Conservation (phyloP, 495 filamentous ascomycete species). For the Massariosphaeria phaeospora region DNA sequence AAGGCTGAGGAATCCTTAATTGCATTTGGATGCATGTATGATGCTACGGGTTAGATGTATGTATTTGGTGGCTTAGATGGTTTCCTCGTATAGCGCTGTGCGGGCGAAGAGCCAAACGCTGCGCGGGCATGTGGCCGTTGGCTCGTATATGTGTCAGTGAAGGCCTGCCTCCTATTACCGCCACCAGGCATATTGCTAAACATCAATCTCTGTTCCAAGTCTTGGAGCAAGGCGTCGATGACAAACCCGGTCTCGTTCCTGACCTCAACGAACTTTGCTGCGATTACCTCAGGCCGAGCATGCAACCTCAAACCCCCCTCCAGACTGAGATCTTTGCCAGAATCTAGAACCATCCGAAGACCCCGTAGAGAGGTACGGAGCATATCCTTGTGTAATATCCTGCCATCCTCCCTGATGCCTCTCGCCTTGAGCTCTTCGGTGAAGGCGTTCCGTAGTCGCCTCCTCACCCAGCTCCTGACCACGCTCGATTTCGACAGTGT, state of each 20-base stretch:
- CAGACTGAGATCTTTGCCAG: not conserved
- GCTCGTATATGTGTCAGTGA: too few species aligned
- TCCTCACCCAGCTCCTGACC: constrained; percentile 50
- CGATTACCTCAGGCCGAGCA: not conserved
- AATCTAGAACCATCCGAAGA: not conserved
- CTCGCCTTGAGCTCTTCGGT: constrained; percentile 49
- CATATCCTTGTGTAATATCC: not conserved
- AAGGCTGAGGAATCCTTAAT: too few species aligned
- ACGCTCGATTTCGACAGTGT: constrained; percentile 42
- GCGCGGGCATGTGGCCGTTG: too few species aligned
- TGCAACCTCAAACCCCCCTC: constrained; percentile 8
- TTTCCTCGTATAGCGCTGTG: too few species aligned
- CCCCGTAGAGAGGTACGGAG: not conserved
- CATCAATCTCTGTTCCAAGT: not conserved
- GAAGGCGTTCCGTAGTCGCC: constrained; percentile 53
- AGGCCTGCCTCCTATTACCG: too few species aligned
- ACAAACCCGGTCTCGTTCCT: constrained; percentile 5
- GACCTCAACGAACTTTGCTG: constrained; percentile 12
- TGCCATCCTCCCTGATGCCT: constrained; percentile 26
- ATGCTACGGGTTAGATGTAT: too few species aligned
- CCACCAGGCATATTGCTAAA: too few species aligned
- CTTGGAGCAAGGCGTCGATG: constrained; percentile 5
- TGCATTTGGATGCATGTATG: too few species aligned
- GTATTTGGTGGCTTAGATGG: too few species aligned
- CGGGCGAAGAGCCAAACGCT: too few species aligned